Conservation (phyloP, 257 asterid genomes). For the Nicotiana attenuata region DNA sequence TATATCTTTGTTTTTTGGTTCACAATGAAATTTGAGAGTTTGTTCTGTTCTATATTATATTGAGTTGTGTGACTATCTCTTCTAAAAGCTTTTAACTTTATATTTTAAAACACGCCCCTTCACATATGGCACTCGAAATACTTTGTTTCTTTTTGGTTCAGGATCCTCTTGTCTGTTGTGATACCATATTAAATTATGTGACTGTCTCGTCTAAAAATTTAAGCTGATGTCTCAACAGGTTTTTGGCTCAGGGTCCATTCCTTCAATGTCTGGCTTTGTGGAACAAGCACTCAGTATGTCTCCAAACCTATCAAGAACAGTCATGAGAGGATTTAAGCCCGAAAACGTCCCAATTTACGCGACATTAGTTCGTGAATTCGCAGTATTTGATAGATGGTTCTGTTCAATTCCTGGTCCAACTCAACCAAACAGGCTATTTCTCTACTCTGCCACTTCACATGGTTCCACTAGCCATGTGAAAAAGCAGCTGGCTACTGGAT, state of each 20-base stretch:
- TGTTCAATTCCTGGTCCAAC: conserved; percentile 80
- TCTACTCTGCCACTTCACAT: conserved; percentile 79
- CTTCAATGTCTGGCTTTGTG: conserved; percentile 82
- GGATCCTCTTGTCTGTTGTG: not conserved
- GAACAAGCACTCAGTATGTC: conserved; percentile 59
- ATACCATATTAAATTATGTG: not conserved
- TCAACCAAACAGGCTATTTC: conserved; percentile 73
- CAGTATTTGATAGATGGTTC: conserved; percentile 72
- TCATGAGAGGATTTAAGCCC: conserved; percentile 72
- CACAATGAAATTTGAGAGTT: no score
- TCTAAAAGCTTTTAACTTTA: no score
- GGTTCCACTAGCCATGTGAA: conserved; percentile 65
- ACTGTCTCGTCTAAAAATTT: no score
- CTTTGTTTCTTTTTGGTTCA: no score
- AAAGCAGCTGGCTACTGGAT: conserved; percentile 53
- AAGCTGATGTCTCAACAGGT: not conserved
- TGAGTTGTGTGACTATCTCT: no score
- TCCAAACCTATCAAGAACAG: conserved; percentile 44
- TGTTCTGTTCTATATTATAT: no score
- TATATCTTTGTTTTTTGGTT: no score
- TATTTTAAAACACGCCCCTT: not conserved
- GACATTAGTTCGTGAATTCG: conserved; percentile 42
- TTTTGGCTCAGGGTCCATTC: conserved; percentile 37
- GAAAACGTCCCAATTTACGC: conserved; percentile 51
- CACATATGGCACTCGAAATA: not conserved